These are phyloP conservation scores for Dictyostelium capitatum DNA, from an alignment of 78 protist genomes.

Conservation along the genomic window DNA sequence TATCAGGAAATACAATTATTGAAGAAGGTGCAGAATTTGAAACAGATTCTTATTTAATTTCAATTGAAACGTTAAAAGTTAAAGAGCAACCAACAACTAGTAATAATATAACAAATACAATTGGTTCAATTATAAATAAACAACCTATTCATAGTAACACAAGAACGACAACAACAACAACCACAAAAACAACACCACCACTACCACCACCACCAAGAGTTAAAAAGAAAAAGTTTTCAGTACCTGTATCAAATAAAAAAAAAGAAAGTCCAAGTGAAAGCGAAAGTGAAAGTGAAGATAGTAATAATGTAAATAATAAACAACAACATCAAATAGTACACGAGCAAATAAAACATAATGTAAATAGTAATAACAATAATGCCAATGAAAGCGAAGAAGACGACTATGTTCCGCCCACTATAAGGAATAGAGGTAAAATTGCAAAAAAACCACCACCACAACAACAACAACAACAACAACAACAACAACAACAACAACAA, in stretches of 20 bases:
- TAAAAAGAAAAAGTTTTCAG: background rate
- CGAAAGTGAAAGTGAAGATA: background rate
- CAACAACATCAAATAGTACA: background rate
- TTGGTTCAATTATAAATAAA: background rate
- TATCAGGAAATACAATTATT: background rate
- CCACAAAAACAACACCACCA: background rate
- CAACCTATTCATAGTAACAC: background rate
- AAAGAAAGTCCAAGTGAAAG: background rate
- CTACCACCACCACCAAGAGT: background rate
- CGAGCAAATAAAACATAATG: background rate
- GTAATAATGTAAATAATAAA: background rate
- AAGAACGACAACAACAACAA: background rate
- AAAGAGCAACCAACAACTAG: background rate
- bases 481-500: background rate
- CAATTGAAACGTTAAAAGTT: background rate
- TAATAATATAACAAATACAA: background rate
- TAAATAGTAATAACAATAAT: background rate
- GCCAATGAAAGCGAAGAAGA: background rate
- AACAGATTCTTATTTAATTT: slow-evolving; percentile 48
- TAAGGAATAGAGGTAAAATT: background rate
- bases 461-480: background rate
- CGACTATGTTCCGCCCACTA: background rate
- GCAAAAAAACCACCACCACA: background rate
- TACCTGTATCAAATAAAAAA: background rate
- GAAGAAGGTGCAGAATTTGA: slow-evolving; percentile 46